phyloP scores from a whole-genome alignment of 2,329 filamentous ascomycete species.

The Aspergillus luchuensis region DNA sequence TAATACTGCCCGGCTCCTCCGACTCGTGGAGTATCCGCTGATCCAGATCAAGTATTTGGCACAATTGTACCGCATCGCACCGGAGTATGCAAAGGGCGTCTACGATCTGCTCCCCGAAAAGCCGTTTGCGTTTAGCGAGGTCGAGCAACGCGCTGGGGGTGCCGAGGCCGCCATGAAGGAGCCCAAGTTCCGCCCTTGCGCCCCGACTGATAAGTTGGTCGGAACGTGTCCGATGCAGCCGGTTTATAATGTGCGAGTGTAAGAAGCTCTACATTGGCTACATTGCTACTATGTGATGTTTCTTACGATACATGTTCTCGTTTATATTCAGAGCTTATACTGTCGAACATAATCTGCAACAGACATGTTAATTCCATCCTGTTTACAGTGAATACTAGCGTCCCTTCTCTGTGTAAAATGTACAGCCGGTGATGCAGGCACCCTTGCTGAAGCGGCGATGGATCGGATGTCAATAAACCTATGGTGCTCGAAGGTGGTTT shows the following conservation, averaged over 20 bases:
- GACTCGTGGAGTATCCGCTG: conserved; percentile 45
- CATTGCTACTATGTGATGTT: too few relatives aligned
- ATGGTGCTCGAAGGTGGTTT: too few relatives aligned
- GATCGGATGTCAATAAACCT: too few relatives aligned
- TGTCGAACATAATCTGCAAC: too few relatives aligned
- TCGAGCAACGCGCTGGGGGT: conserved; percentile 46
- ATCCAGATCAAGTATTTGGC: conserved; percentile 57
- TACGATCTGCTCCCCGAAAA: conserved; percentile 50
- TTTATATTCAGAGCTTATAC: too few relatives aligned
- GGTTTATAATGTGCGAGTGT: conserved; percentile 8
- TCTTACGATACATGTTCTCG: too few relatives aligned
- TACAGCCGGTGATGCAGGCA: too few relatives aligned
- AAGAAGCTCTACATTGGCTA: too few relatives aligned
- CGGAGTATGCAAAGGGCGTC: conserved; percentile 51
- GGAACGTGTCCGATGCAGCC: conserved; percentile 3
- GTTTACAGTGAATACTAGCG: too few relatives aligned
- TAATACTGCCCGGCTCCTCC: conserved; percentile 53
- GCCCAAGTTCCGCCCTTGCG: conserved; percentile 10
- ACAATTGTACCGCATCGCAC: conserved; percentile 54
- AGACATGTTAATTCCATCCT: too few relatives aligned
- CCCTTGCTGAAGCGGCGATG: too few relatives aligned
- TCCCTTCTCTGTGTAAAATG: too few relatives aligned
- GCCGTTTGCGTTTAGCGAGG: conserved; percentile 50
- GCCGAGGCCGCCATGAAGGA: conserved; percentile 48
- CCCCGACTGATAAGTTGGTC: conserved; percentile 7